Percentiles rank a stretch among this genome's conserved stretches.
Evolutionary conservation across 1,284 basidiomycete species (phyloP).

Genomic region (Pisolithus thermaeus): DNA sequence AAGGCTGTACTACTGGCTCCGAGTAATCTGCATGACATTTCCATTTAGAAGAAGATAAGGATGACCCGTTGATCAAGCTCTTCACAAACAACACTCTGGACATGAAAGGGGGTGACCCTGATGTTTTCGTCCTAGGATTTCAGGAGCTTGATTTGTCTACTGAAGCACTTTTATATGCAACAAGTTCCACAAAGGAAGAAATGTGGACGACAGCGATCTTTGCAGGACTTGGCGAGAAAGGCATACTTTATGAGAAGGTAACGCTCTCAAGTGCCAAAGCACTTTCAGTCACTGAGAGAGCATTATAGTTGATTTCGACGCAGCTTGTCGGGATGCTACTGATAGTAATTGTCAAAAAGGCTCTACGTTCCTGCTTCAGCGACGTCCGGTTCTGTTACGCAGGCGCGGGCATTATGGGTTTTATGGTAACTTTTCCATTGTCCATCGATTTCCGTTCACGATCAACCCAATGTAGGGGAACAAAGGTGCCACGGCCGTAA

Average conservation of each 20-base stretch:
- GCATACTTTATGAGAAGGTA: constrained; percentile 60
- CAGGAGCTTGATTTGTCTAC: constrained; percentile 74
- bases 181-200: constrained; percentile 56
- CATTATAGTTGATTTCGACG: constrained; percentile 54
- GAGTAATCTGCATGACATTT: background rate
- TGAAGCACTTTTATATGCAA: constrained; percentile 64
- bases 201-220: constrained; percentile 61
- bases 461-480: constrained; percentile 48
- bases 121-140: constrained; percentile 65
- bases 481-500: constrained; percentile 65
- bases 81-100: constrained; percentile 10
- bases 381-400: constrained; percentile 46
- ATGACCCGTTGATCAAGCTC: constrained; percentile 6
- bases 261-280: background rate
- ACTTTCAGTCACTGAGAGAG: background rate
- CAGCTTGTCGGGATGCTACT: constrained; percentile 77
- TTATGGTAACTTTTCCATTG: constrained; percentile 50
- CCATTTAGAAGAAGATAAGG: constrained; percentile 8
- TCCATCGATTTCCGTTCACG: constrained; percentile 1
- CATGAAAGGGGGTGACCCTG: constrained; percentile 39
- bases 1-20: background rate
- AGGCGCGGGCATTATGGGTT: constrained; percentile 66
- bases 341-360: constrained; percentile 56
- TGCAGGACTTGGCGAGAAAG: constrained; percentile 65
- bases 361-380: constrained; percentile 43